Base-by-base conservation (phyloP, 2,329 filamentous ascomycete genomes). In the Macroventuria anomochaeta region DNA sequence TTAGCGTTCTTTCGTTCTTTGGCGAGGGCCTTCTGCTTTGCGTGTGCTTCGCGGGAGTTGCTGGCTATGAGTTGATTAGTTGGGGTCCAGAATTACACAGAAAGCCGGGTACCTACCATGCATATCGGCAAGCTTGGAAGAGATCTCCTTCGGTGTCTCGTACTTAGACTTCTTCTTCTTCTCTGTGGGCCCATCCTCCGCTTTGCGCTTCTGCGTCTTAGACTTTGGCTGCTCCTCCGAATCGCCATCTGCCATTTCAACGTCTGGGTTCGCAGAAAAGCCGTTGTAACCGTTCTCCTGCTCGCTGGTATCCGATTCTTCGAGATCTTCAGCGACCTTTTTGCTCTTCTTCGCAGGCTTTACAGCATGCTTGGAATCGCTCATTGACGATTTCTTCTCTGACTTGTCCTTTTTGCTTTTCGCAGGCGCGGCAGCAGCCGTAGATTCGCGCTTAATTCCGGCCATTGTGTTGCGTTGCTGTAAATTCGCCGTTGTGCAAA, bases 1-100 rank as follows among this genome's bases (percentile, higher is more conserved):
- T 97, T 97, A 36, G 90, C 88, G 31, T 90, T 88, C 81, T 93
- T 97, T 64, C 96, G 90, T 73, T 97, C 93, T 69, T 87, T 88
- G 20, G 87, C 88, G 43, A 97, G 81, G 59, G 88, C 88, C 76
- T 93, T 96, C 78, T 99, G 95, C 76, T 96, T 96, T 42, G 88
- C 87, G 75, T 97, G 95, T 18, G 92, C 87, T 81, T 99, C 95
- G 71, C 88, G 88, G 10, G 85, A 88, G 7, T 90, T 91, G 54
- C 82, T 90, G 74, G 85, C 87, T 86, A 55, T 6, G 10, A 12
- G 10, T n/a, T 7, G 4, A 41, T 71, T 60, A 72, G 64, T 18
- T 7, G 17, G 5, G 7, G 6, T 18, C 8, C 3, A 15, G 0
- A 18, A 11, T 2, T 6, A 10, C 0, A 11, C 5, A n/a, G 7